Conservation (phyloP, 768 basidiomycete species). For the Amanita thiersii region DNA sequence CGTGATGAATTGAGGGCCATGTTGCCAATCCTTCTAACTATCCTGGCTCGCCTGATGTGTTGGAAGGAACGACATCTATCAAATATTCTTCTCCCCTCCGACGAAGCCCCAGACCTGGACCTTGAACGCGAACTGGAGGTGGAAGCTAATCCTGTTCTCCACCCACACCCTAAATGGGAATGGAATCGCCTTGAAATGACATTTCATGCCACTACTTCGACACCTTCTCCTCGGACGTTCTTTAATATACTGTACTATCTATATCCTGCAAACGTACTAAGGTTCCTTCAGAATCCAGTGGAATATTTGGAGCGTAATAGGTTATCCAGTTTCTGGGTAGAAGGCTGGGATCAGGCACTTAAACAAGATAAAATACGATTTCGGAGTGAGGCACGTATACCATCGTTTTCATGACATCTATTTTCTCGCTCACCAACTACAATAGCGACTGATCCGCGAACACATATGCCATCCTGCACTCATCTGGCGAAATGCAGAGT, state of each 20-base stretch:
- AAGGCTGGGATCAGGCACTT: constrained; percentile 63
- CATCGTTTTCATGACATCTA: neutral
- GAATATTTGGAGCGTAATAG: constrained; percentile 48
- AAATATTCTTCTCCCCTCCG: constrained; percentile 17
- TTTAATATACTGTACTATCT: constrained; percentile 84
- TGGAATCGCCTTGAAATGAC: constrained; percentile 65
- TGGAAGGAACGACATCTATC: constrained; percentile 54
- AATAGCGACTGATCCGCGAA: constrained; percentile 57
- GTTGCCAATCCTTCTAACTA: constrained; percentile 57
- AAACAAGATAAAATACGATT: constrained; percentile 64
- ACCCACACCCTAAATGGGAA: constrained; percentile 44
- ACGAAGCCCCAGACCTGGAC: constrained; percentile 22
- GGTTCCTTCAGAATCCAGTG: constrained; percentile 66
- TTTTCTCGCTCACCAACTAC: constrained; percentile 8
- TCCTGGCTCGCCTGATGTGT: constrained; percentile 65
- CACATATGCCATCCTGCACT: constrained; percentile 71
- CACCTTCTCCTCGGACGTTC: constrained; percentile 56
- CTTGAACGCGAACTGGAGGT: constrained; percentile 33
- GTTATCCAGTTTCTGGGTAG: constrained; percentile 52
- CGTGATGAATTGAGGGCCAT: constrained; percentile 44
- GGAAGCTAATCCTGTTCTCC: constrained; percentile 28
- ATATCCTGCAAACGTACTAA: constrained; percentile 83
- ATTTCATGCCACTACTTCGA: constrained; percentile 43
- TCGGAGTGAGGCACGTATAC: constrained; percentile 51
- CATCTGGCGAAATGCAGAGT: constrained; percentile 53